Base-by-base conservation (phyloP, 345 rosid species). In the Linum trigynum region DNA sequence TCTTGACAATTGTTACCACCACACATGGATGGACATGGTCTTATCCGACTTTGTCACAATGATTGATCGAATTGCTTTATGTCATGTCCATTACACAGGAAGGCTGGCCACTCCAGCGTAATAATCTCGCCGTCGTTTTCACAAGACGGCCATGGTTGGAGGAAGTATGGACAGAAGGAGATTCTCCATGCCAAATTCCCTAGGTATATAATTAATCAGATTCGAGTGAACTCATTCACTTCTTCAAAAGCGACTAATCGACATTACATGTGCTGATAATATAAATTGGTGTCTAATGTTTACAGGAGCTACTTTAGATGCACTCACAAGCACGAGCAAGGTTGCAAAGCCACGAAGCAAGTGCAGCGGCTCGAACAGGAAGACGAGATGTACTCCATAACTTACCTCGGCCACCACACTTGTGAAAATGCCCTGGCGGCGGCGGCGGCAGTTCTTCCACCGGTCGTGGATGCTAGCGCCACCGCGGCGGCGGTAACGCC, bases 251-350 rank as follows among this genome's bases (percentile, higher is more conserved):
- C 32, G 32, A 1, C 32, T 23, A 23, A 23, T 23, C n/a, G n/a
- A n/a, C n/a, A n/a, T n/a, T 23, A 23, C 32, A 23, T 23, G 32
- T 23, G 32, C 32, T 23, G 32, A 11, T 43, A 11, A 1, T 43
- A 1, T 43, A 23, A 23, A 1, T 43, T 43, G 50, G 50, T 43
- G 1, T 43, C 1, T 35, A 3, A 76, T 8, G 12, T 6, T 23
- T 59, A 39, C 88, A 92, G 98, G 86, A 82, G 82, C 63, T 92
- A 92, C 87, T 92, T 76, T 38, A 81, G 98, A 65, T 92, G 96
- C 83, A 84, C 87, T 3, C 83, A 81, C 70, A 92, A 92, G 81
- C 62, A 76, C 57, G 91, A 75, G 39, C 84, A 74, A 67, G 86
- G 78, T 10, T 92, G 98, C 76, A 77, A 66, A 53, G 98, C 96